A percentile compares a stretch with the other conserved stretches of the same genome.
Conservation (phyloP, 257 asterid species). For the Linderniella brevidens region DNA sequence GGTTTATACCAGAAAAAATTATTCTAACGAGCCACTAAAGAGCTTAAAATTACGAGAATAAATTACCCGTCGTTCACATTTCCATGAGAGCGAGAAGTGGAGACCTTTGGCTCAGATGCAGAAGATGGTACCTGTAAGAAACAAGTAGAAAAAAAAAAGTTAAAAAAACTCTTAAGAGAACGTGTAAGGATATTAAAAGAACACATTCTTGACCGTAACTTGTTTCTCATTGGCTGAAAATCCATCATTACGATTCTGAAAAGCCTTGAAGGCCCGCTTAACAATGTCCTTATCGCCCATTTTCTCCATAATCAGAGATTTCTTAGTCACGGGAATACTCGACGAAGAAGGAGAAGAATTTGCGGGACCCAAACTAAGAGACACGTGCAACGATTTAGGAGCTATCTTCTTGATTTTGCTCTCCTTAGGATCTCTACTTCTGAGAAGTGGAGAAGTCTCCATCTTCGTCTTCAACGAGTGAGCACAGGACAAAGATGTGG, state of each 20-base stretch:
- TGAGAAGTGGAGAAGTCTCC: slow-evolving; percentile 19
- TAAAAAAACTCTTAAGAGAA: neutral
- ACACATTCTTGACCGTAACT: slow-evolving; percentile 28
- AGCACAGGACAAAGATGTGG: slow-evolving; percentile 26
- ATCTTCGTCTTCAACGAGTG: slow-evolving; percentile 26
- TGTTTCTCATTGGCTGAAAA: slow-evolving; percentile 24
- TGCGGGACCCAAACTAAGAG: slow-evolving; percentile 53
- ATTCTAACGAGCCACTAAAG: neutral
- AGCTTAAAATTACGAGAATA: neutral
- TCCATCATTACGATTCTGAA: slow-evolving; percentile 44
- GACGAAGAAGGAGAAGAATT: slow-evolving; percentile 17
- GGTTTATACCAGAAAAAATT: slow-evolving; percentile 1
- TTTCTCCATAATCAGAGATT: slow-evolving; percentile 79
- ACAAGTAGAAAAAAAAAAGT: slow-evolving; percentile 8
- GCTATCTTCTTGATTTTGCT: slow-evolving; percentile 27
- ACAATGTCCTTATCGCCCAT: slow-evolving; percentile 98
- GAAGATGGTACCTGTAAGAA: slow-evolving; percentile 30
- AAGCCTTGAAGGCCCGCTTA: slow-evolving; percentile 68
- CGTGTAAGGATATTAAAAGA: slow-evolving; percentile 1
- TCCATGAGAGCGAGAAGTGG: slow-evolving; percentile 23
- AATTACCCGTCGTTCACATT: slow-evolving; percentile 57
- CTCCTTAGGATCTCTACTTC: slow-evolving; percentile 17
- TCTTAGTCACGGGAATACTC: slow-evolving; percentile 21
- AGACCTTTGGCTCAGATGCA: slow-evolving; percentile 23
- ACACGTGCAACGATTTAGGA: slow-evolving; percentile 70